These are phyloP conservation scores for Mycena alexandri DNA, from an alignment of 768 basidiomycete genomes.

Conservation along the genomic window DNA sequence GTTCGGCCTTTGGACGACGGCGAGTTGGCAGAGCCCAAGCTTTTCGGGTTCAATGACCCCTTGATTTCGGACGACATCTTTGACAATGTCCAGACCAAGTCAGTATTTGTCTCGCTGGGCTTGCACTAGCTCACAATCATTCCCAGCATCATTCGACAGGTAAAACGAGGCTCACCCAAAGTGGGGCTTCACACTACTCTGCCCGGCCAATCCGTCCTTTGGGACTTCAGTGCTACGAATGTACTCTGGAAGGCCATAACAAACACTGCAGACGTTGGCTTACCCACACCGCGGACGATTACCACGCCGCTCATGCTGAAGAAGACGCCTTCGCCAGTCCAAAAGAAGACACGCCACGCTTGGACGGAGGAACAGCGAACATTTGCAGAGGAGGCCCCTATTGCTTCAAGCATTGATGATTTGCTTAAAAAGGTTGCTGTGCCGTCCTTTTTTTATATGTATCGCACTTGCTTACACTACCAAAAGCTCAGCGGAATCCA, in stretches of 20 bases:
- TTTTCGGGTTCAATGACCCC: neutral
- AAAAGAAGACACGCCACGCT: neutral
- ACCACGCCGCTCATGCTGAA: neutral
- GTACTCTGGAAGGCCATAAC: neutral
- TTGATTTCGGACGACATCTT: neutral
- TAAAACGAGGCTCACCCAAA: no score
- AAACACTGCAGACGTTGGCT: neutral
- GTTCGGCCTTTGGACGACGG: neutral
- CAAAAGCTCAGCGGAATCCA: neutral
- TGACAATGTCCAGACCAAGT: constrained; percentile 1
- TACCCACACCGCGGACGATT: neutral
- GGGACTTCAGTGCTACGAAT: neutral
- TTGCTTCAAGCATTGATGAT: neutral
- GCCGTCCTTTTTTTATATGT: neutral
- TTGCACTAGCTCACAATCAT: no score
- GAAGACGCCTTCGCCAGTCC: neutral
- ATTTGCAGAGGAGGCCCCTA: neutral
- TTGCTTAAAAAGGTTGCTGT: neutral
- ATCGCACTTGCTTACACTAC: neutral
- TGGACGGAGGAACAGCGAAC: neutral
- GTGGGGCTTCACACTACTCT: no score
- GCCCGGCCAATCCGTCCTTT: no score
- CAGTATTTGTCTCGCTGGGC: neutral
- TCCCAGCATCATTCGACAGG: neutral
- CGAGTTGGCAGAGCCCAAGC: neutral